Evolutionary conservation across 371 early-diverging fungal species (phyloP).

Genomic region (Rhizopus stolonifer): DNA sequence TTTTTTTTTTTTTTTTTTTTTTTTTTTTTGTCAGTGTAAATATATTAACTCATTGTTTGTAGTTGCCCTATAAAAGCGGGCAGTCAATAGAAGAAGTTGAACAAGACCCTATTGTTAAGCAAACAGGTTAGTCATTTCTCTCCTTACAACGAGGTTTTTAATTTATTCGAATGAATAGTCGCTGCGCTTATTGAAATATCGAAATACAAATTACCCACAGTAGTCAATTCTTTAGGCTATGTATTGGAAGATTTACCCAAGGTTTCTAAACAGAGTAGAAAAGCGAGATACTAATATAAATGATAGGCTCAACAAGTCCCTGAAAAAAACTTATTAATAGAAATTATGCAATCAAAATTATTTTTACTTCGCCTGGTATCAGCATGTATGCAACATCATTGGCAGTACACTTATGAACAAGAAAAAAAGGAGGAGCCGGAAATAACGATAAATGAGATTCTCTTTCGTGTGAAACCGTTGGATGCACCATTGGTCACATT

Average conservation of each 20-base stretch:
- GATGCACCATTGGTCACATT: constrained; percentile 72
- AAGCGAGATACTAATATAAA: no score
- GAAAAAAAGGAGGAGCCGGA: constrained; percentile 18
- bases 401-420: constrained; percentile 38
- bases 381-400: constrained; percentile 74
- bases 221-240: constrained; percentile 55
- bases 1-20: no score
- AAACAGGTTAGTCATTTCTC: constrained; percentile 42
- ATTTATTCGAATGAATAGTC: constrained; percentile 26
- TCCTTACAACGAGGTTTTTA: no score
- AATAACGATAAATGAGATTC: constrained; percentile 8
- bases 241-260: constrained; percentile 66
- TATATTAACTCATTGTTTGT: no score
- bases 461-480: constrained; percentile 50
- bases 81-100: constrained; percentile 58
- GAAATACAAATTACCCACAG: constrained; percentile 55
- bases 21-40: no score
- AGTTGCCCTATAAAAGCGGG: constrained; percentile 64
- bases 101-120: constrained; percentile 66
- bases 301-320: constrained; percentile 27
- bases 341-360: constrained; percentile 73
- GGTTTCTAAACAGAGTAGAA: no score
- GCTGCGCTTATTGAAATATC: constrained; percentile 68
- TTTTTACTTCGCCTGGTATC: constrained; percentile 72
- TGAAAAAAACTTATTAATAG: constrained; percentile 60